Evolutionary conservation across 2,329 filamentous ascomycete genomes (phyloP), one percentile per base, ranked within the genome.

Genomic region (Aspergillus terreus): DNA sequence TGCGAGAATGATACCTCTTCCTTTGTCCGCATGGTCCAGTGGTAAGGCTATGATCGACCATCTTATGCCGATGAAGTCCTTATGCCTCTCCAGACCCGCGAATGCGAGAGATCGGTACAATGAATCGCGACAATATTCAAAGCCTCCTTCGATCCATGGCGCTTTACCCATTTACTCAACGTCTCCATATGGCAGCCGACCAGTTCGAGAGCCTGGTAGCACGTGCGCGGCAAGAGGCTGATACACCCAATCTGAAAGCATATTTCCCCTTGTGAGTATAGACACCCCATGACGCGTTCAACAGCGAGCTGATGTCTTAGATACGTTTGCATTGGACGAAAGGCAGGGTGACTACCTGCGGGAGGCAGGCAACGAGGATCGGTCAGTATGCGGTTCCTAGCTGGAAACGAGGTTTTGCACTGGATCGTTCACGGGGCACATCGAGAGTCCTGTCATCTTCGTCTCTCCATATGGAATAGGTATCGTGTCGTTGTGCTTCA

Each of bases 11-110:
- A 78, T 90, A 53, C 82, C 78, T 46, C 68, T 90, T 46, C 87
- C 85, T 14, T 81, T 88, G 68, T 88, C 84, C 64, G 82, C 75
- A 27, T 91, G 87, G 87, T 77, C 85, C 17, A 82, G 67, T 57
- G 80, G 87, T 90, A 74, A 61, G 78, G 46, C 23, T 12, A 35
- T 33, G 12, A 19, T 44, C 17, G 6, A 35, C 5, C n/a, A 11
- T 17, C 12, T 7, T 27, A 15, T 14, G 35, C 27, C 6, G 50
- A n/a, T 12, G 14, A 6, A 21, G 27, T 27, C n/a, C 61, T 70
- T 45, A 70, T 52, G 47, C 33, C 44, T 35, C 9, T 46, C n/a
- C 46, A 78, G 76, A 76, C 50, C 59, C 63, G 40, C 69, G 70
- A 51, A 69, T 71, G 59, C 68, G 66, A 49, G 66, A 68, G 5